Conservation (phyloP, 805 yeast species). For the Saccharomycopsis selenospora region DNA sequence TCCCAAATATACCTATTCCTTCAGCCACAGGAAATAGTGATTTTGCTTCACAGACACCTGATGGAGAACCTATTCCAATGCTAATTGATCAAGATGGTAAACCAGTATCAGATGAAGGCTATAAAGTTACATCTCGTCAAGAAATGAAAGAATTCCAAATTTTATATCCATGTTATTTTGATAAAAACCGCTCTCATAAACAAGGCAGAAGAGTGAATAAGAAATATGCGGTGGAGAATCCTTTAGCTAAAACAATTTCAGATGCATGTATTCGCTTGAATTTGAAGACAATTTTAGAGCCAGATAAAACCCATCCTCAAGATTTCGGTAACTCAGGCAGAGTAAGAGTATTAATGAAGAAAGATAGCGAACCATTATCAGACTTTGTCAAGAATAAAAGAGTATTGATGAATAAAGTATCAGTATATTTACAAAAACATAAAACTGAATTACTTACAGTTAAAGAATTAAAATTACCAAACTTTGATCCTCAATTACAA, state of each 20-base stretch:
- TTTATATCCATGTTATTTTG: constrained; percentile 90
- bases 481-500: constrained; percentile 24
- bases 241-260: constrained; percentile 73
- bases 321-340: constrained; percentile 98
- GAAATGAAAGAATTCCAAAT: constrained; percentile 65
- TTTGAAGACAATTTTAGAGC: constrained; percentile 46
- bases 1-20: constrained; percentile 23
- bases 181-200: constrained; percentile 59
- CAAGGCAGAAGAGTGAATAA: constrained; percentile 78
- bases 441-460: constrained; percentile 66
- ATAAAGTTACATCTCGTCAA: constrained; percentile 45
- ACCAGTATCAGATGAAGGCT: constrained; percentile 16
- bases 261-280: constrained; percentile 52
- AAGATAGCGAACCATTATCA: constrained; percentile 37
- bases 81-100: constrained; percentile 15
- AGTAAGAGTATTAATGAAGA: constrained; percentile 65
- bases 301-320: constrained; percentile 88
- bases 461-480: constrained; percentile 57
- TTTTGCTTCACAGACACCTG: constrained; percentile 12
- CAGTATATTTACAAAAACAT: constrained; percentile 52
- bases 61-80: constrained; percentile 19
- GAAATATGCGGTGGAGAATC: constrained; percentile 72
- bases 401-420: constrained; percentile 52
- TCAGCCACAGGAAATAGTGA: constrained; percentile 5
- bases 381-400: constrained; percentile 47